These are phyloP conservation scores for Cytospora chrysosperma DNA, from an alignment of 2,329 filamentous ascomycete species.

Conservation along the genomic window DNA sequence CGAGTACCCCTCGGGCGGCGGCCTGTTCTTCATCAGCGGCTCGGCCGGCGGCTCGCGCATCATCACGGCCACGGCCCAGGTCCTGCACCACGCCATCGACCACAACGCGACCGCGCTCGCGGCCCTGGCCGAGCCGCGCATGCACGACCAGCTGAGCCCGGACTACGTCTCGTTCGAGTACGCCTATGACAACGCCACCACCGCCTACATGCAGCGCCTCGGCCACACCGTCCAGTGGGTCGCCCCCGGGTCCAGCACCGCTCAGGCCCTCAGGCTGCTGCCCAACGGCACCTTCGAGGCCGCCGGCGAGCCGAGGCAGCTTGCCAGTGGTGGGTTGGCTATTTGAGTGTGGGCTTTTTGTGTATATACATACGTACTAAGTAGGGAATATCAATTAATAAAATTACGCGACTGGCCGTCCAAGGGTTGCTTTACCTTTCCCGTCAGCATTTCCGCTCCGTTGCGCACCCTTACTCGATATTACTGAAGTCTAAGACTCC, in stretches of 20 bases:
- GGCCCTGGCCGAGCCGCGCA: slow-evolving; percentile 64
- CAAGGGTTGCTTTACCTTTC: too few species aligned
- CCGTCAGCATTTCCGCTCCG: too few species aligned
- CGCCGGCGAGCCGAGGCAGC: slow-evolving; percentile 23
- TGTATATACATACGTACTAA: too few species aligned
- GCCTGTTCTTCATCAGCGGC: slow-evolving; percentile 67
- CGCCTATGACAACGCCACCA: slow-evolving; percentile 62
- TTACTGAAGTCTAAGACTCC: too few species aligned
- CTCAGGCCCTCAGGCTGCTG: slow-evolving; percentile 65
- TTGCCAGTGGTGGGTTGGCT: slow-evolving; percentile 20
- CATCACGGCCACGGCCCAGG: slow-evolving; percentile 75
- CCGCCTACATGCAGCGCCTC: slow-evolving; percentile 58
- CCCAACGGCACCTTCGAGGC: slow-evolving; percentile 38
- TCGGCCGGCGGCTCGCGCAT: slow-evolving; percentile 82
- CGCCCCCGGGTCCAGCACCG: slow-evolving; percentile 61
- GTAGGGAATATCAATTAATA: too few species aligned
- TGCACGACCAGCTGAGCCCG: slow-evolving; percentile 82
- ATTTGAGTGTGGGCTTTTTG: too few species aligned
- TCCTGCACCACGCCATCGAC: slow-evolving; percentile 71
- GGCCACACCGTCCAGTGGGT: slow-evolving; percentile 75
- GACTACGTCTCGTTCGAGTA: slow-evolving; percentile 68
- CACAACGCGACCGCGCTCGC: slow-evolving; percentile 55
- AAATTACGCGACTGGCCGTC: too few species aligned
- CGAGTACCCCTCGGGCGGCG: slow-evolving; percentile 52
- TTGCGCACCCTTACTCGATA: too few species aligned